Base-by-base conservation (phyloP, 257 asterid species). In the Apocynum venetum region DNA sequence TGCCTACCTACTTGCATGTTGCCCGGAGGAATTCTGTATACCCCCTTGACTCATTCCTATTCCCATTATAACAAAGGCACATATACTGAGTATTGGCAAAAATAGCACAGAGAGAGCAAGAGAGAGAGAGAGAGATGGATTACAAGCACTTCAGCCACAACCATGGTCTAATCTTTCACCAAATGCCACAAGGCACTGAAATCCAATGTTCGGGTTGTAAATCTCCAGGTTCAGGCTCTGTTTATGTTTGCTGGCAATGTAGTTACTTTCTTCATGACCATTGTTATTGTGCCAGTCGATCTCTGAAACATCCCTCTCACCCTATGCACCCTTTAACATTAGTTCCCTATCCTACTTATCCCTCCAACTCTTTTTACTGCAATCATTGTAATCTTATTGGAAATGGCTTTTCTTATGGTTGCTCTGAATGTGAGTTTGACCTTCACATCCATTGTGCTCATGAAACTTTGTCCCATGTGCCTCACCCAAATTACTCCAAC, bases 381-480 rank as follows among this genome's bases (percentile, higher is more conserved):
- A 83, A 89, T 48, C 56, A 88, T 8, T 91, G 97, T 78, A 75
- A 65, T 76, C 86, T 76, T 3, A 67, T 49, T 8, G 97, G 97
- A 1, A 85, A 66, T 31, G 92, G 91, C 36, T 85, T 89, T 75
- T 83, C 85, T 70, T 91, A 89, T 64, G 80, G 84, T 65, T 91
- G 94, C 69, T 84, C 91, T 0, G 92, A 91, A 13, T 91, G 97
- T 36, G 91, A 91, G 1, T 89, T 91, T 43, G 97, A 91, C 74
- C 84, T 91, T 14, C 97, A 89, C 51, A 81, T 91, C 66, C 87
- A 83, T 72, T 91, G 97, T 51, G 96, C 96, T 31, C 80, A 78
- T 44, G 56, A 66, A 4, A 49, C 82, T 0, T 76, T 75, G 20
- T 51, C 84, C 19, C 77, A 81, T 14, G 78, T 56, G 11, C 76